Base-by-base conservation (phyloP, 2,329 filamentous ascomycete genomes). In the Fusarium torreyae region DNA sequence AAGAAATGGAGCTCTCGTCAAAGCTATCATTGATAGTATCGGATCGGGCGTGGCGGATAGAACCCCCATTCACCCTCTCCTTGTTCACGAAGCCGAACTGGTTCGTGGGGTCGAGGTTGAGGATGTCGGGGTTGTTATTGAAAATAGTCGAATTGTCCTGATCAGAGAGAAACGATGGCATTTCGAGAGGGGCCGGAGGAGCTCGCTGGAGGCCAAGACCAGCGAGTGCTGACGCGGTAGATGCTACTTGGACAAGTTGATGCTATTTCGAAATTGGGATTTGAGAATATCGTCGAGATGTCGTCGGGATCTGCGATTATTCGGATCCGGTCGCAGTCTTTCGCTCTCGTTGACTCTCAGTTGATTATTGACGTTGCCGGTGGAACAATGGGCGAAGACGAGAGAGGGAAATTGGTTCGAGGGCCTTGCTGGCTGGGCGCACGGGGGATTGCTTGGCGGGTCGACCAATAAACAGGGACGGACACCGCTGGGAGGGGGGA, bases 111-210 rank as follows among this genome's bases (percentile, higher is more conserved):
- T 84, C 80, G 69, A 85, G 79, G 57, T 84, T 77, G 68, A 85
- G 77, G 59, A 85, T 77, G 67, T 83, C 81, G 62, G 79, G 74
- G 73, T 81, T 78, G 62, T 78, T 79, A 58, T 77, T 79, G 74
- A 82, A 82, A 69, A 80, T 78, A 69, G 78, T 79, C 70, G 80
- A 78, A 77, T 77, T 81, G 66, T 82, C 79, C 63, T 81, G 78
- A 77, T 85, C 81, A 76, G 81, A 81, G 70, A 87, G 75, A 77
- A 86, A 87, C 69, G 85, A 86, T 81, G 86, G 86, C 86, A 88
- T 88, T 72, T 79, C 78, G 77, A 82, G 77, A 60, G 62, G 43
- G 77, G 43, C 46, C 76, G 53, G 28, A 36, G 20, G 48, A 62
- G 56, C 64, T 72, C 71, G 50, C 71, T 66, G 60, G 73, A 59